phyloP scores from a whole-genome alignment of 2,329 filamentous ascomycete genomes.

The Fusarium illudens region DNA sequence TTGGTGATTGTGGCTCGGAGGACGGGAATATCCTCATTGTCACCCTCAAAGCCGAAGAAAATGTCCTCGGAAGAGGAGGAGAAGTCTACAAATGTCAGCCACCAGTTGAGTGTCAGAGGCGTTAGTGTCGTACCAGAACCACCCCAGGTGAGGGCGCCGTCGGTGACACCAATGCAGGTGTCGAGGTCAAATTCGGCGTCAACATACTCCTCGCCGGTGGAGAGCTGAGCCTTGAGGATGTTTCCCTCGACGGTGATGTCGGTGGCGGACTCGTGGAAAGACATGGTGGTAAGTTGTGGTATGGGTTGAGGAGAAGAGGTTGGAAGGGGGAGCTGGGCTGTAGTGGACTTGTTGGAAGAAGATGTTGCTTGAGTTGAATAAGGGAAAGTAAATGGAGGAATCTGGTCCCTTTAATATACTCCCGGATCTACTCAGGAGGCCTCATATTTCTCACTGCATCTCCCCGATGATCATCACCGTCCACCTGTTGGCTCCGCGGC shows the following conservation, averaged over 20 bases:
- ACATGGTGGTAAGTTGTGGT: not conserved
- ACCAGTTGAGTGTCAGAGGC: no score
- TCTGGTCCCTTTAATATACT: not conserved
- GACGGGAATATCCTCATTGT: constrained; percentile 54
- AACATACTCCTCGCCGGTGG: constrained; percentile 49
- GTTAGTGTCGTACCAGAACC: constrained; percentile 36
- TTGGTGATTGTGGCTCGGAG: constrained; percentile 59
- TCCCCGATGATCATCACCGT: not conserved
- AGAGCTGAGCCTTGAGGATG: constrained; percentile 55
- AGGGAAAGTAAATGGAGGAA: not conserved
- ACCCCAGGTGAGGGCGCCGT: constrained; percentile 59
- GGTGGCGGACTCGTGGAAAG: constrained; percentile 58
- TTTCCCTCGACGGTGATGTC: constrained; percentile 58
- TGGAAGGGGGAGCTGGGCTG: not conserved
- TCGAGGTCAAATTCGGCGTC: constrained; percentile 61
- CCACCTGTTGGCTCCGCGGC: not conserved
- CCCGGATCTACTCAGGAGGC: not conserved
- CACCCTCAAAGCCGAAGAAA: constrained; percentile 59
- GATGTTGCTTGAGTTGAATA: not conserved
- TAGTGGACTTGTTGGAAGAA: not conserved
- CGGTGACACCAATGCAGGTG: constrained; percentile 57
- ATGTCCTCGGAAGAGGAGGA: constrained; percentile 55
- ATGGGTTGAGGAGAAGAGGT: not conserved
- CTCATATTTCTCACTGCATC: not conserved
- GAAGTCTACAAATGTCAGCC: constrained; percentile 48